A percentile compares a stretch with the other conserved stretches of the same genome.
These are phyloP conservation scores for Aspergillus fijiensis DNA, from an alignment of 2,329 filamentous ascomycete species.

Conservation along the genomic window DNA sequence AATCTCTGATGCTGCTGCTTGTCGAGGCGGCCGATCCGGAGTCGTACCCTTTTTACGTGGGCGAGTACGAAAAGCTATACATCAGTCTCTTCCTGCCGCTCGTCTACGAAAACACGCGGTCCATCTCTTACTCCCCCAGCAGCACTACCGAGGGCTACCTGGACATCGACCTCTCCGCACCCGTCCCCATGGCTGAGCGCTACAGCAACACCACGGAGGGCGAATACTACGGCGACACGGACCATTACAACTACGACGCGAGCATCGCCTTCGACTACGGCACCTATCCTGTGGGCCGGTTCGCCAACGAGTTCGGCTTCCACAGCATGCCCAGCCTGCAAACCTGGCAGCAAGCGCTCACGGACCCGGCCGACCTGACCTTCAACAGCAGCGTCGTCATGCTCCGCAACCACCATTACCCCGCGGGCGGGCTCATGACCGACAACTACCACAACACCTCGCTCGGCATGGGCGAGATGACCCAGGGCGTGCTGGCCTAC, in stretches of 20 bases:
- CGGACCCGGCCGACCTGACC: conserved; percentile 48
- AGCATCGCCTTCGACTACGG: conserved; percentile 54
- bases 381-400: conserved; percentile 59
- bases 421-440: conserved; percentile 50
- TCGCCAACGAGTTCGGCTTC: conserved; percentile 64
- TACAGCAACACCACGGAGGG: conserved; percentile 57
- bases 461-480: conserved; percentile 56
- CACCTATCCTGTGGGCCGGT: conserved; percentile 58
- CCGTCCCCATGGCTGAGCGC: conserved; percentile 55
- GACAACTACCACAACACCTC: conserved; percentile 42
- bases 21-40: conserved; percentile 49
- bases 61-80: conserved; percentile 60
- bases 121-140: conserved; percentile 61
- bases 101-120: conserved; percentile 58
- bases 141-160: conserved; percentile 62
- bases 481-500: conserved; percentile 54
- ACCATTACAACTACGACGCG: conserved; percentile 61
- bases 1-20: conserved; percentile 52
- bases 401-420: conserved; percentile 61
- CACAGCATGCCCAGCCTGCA: conserved; percentile 63
- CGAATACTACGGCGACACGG: conserved; percentile 60
- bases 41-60: conserved; percentile 43
- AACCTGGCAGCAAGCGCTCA: conserved; percentile 57
- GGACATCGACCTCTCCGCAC: conserved; percentile 53
- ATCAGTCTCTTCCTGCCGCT: conserved; percentile 55